Conservation (phyloP, 1,284 basidiomycete genomes). For the Volvariella surrecta region DNA sequence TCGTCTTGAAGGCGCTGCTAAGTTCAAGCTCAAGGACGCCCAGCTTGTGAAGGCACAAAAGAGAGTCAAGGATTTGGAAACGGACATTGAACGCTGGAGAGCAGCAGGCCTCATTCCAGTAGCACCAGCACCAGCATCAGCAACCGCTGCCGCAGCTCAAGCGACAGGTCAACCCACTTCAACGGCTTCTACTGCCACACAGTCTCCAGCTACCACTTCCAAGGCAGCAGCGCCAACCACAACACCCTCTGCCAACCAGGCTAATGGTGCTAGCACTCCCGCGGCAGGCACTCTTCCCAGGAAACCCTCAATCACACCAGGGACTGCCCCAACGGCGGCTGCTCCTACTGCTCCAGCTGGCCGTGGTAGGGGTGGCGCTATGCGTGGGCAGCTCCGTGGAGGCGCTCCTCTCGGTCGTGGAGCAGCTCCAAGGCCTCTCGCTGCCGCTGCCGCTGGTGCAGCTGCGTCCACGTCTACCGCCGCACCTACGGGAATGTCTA, state of each 20-base stretch:
- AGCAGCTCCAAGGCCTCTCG: slow-evolving; percentile 19
- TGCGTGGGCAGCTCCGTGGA: slow-evolving; percentile 25
- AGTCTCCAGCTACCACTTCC: slow-evolving; percentile 7
- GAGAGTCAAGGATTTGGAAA: slow-evolving; percentile 59
- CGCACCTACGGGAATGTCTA: slow-evolving; percentile 36
- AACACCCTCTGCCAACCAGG: slow-evolving; percentile 10
- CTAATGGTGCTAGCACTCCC: slow-evolving; percentile 8
- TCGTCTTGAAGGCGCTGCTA: slow-evolving; percentile 49
- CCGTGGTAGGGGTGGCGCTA: slow-evolving; percentile 20
- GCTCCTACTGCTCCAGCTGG: slow-evolving; percentile 8
- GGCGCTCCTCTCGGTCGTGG: slow-evolving; percentile 30
- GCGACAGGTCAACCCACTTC: slow-evolving; percentile 3
- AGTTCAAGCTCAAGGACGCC: slow-evolving; percentile 59
- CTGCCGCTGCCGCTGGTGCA: slow-evolving; percentile 10
- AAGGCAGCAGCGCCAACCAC: slow-evolving; percentile 14
- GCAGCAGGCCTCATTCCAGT: slow-evolving; percentile 11
- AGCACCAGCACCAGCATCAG: slow-evolving; percentile 14
- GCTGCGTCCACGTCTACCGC: slow-evolving; percentile 14
- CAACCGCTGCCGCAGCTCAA: slow-evolving; percentile 13
- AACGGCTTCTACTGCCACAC: slow-evolving; percentile 12
- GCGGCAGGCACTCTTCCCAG: slow-evolving; percentile 9
- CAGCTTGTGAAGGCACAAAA: slow-evolving; percentile 51
- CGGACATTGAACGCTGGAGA: slow-evolving; percentile 46
- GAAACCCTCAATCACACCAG: slow-evolving; percentile 12
- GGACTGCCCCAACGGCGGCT: slow-evolving; percentile 4